Base-by-base conservation (phyloP, 164 flowering plant species). In the Magnolia changhungtana region DNA sequence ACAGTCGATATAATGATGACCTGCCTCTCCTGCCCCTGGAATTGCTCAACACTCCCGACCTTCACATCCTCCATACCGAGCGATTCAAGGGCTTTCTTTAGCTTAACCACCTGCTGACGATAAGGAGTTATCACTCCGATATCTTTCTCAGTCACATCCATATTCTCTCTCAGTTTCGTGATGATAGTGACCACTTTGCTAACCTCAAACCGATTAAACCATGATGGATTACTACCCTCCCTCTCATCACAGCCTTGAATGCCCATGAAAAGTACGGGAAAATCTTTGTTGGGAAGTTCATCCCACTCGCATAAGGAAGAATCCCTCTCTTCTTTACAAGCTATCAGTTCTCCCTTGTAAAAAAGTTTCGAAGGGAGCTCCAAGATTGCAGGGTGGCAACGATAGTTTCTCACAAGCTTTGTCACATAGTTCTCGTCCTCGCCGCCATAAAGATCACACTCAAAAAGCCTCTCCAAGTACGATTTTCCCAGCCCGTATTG, bases 11-110 rank as follows among this genome's bases (percentile, higher is more conserved):
- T 78, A 16, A 96, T 90, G 37, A 96, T 93, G 9, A 94, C 92
- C 71, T 88, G 74, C 77, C 84, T 86, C 79, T 94, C 99, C 78
- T 93, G 99, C 61, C 99, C 99, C 74, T 96, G 99, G 78, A 94
- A 96, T 78, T 94, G 98, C 76, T 96, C 99, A 14, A 96, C 98
- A 76, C 98, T 96, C 45, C 99, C 99, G 80, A 96, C 94, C 82
- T 91, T 92, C 21, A 94, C 69, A 55, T 83, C 84, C 20, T 73
- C 61, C 84, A 89, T 81, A 16, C 81, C 90, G 27, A 83, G 71
- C 63, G 72, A 72, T 63, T 93, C 97, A 29, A 96, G 88, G n/a
- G 88, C 89, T 29, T 78, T 84, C 76, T 80, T 92, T 68, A 96
- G 68, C 76, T 96, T 96, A 8, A 82, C 80, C 7, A 92, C 99